Evolutionary conservation across 768 basidiomycete species (phyloP).

Genomic region (Boletus patriciae): DNA sequence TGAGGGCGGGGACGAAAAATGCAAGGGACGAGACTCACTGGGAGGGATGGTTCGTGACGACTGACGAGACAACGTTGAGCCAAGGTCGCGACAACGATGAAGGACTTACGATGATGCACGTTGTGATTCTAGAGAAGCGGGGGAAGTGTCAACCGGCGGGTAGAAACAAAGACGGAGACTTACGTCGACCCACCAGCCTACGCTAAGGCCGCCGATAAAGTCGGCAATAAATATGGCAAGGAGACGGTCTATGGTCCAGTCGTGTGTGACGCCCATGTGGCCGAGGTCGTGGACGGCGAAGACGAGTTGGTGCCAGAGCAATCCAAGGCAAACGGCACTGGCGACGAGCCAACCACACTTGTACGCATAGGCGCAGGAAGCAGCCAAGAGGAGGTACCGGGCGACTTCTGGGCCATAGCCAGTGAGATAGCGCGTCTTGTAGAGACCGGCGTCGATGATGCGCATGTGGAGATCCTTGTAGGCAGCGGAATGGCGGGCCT

Average conservation of each 20-base stretch:
- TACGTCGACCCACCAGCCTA: constrained; percentile 98
- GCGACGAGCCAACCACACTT: constrained; percentile 59
- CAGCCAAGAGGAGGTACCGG: constrained; percentile 71
- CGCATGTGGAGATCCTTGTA: constrained; percentile 78
- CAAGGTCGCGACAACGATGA: not conserved
- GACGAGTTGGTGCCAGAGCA: constrained; percentile 93
- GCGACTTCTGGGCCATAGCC: constrained; percentile 88
- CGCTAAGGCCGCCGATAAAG: constrained; percentile 88
- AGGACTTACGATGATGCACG: constrained; percentile 84
- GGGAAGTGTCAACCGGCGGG: constrained; percentile 5
- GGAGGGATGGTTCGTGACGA: constrained; percentile 95
- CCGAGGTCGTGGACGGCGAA: constrained; percentile 95
- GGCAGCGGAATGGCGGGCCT: constrained; percentile 69
- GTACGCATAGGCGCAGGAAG: constrained; percentile 62
- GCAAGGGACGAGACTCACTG: constrained; percentile 56
- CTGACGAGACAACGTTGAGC: constrained; percentile 40
- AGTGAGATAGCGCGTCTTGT: constrained; percentile 75
- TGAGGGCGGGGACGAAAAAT: constrained; percentile 6
- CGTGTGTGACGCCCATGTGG: constrained; percentile 89
- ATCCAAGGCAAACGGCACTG: constrained; percentile 80
- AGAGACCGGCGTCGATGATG: constrained; percentile 77
- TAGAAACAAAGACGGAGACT: constrained; percentile 38
- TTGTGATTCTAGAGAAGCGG: constrained; percentile 75
- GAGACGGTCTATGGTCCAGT: constrained; percentile 78
- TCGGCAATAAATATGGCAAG: constrained; percentile 79